Conservation (phyloP, 352 stramenopile genomes). For the Aphanomyces euteiches region DNA sequence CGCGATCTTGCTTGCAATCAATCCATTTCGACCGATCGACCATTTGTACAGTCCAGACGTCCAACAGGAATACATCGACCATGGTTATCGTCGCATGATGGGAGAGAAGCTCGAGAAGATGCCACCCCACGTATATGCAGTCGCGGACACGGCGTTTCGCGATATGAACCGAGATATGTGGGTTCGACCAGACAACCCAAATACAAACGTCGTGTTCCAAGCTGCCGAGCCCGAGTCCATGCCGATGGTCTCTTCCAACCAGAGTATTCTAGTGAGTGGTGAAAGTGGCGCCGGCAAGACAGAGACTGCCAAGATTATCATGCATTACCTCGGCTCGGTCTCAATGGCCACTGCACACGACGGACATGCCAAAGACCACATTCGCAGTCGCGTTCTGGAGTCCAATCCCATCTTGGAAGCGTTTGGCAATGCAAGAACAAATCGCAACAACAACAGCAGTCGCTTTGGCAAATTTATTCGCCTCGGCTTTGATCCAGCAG, state of each 20-base stretch:
- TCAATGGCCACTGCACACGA: constrained; percentile 52
- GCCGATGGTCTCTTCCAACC: constrained; percentile 41
- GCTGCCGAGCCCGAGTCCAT: background rate
- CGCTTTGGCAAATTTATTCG: constrained; percentile 92
- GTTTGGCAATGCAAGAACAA: constrained; percentile 84
- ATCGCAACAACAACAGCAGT: constrained; percentile 87
- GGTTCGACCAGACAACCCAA: background rate
- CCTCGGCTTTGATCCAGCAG: constrained; percentile 74
- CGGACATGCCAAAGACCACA: constrained; percentile 77
- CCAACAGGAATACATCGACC: constrained; percentile 68
- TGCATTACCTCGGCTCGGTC: constrained; percentile 87
- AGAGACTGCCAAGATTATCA: constrained; percentile 86
- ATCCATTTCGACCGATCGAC: constrained; percentile 50
- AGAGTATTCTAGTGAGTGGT: constrained; percentile 81
- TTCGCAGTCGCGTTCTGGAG: constrained; percentile 60
- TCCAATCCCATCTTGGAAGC: constrained; percentile 88
- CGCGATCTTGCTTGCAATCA: constrained; percentile 50
- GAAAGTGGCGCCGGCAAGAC: constrained; percentile 85
- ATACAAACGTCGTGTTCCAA: background rate
- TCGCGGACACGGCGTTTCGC: constrained; percentile 79
- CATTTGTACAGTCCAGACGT: constrained; percentile 40
- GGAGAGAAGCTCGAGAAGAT: constrained; percentile 43
- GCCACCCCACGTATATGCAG: constrained; percentile 80
- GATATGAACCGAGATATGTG: constrained; percentile 69
- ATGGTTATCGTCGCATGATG: constrained; percentile 63